Conservation (phyloP, 2,329 filamentous ascomycete genomes). For the Verticillium klebahnii region DNA sequence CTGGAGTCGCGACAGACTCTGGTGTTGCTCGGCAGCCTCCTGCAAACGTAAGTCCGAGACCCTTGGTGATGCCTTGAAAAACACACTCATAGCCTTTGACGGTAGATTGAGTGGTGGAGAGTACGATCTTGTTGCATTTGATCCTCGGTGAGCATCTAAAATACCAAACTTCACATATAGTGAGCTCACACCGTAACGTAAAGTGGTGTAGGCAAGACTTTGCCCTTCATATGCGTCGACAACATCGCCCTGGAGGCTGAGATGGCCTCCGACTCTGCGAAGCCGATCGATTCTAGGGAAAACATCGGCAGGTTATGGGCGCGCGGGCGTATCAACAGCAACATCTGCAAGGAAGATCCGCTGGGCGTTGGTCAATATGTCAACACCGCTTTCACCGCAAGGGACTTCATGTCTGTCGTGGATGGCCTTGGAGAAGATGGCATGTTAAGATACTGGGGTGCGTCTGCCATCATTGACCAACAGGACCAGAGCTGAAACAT, state of each 20-base stretch:
- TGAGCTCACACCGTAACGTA: background rate
- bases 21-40: background rate
- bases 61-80: background rate
- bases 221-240: constrained; percentile 20
- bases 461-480: background rate
- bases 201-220: constrained; percentile 20
- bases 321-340: constrained; percentile 10
- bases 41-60: background rate
- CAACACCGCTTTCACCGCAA: constrained; percentile 36
- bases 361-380: constrained; percentile 24
- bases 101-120: constrained; percentile 17
- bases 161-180: background rate
- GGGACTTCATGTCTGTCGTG: constrained; percentile 37
- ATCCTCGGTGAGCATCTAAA: constrained; percentile 17
- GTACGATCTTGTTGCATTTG: constrained; percentile 20
- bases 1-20: background rate
- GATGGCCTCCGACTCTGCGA: background rate
- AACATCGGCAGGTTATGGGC: constrained; percentile 20
- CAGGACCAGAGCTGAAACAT: background rate
- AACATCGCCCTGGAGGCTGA: background rate
- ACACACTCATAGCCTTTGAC: background rate
- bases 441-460: constrained; percentile 34
- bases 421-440: constrained; percentile 34
- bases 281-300: background rate
- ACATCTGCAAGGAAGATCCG: constrained; percentile 13